phyloP scores from a whole-genome alignment of 331 rosid species.

The Pyracantha coccinea region DNA sequence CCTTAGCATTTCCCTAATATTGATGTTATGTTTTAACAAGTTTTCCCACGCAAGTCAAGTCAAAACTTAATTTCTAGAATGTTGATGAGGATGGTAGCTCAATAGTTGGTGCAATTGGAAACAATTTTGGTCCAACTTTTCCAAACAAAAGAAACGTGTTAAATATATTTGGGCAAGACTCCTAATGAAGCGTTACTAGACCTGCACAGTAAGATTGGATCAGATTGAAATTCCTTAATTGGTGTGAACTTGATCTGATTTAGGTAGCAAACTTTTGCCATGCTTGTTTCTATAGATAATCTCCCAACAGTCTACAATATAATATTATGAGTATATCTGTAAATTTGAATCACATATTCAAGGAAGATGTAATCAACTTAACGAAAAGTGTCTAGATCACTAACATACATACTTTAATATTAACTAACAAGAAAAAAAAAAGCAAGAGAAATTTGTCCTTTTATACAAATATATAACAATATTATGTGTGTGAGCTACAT shows the following conservation, averaged over 20 bases:
- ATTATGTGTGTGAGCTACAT: not conserved
- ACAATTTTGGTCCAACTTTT: not conserved
- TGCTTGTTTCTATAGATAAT: no score
- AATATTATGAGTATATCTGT: no score
- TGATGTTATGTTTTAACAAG: no score
- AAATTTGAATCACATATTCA: no score
- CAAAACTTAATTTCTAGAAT: not conserved
- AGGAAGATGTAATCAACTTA: no score
- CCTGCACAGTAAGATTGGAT: not conserved
- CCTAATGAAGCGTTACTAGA: not conserved
- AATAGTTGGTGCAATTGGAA: not conserved
- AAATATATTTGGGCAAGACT: not conserved
- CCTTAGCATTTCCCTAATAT: no score
- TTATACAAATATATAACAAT: not conserved
- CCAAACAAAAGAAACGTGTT: not conserved
- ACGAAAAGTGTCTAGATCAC: no score
- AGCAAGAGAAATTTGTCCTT: no score
- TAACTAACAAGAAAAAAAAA: no score
- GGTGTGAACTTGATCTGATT: not conserved
- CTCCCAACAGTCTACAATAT: no score
- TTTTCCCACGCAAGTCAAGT: not conserved
- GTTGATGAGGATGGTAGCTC: not conserved
- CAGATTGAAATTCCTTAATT: not conserved
- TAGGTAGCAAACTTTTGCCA: not conserved
- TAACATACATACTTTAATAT: no score